A percentile compares a stretch with the other conserved stretches of the same genome.
phyloP scores from a whole-genome alignment of 1,284 basidiomycete genomes.

The Ceratobasidium sp. region DNA sequence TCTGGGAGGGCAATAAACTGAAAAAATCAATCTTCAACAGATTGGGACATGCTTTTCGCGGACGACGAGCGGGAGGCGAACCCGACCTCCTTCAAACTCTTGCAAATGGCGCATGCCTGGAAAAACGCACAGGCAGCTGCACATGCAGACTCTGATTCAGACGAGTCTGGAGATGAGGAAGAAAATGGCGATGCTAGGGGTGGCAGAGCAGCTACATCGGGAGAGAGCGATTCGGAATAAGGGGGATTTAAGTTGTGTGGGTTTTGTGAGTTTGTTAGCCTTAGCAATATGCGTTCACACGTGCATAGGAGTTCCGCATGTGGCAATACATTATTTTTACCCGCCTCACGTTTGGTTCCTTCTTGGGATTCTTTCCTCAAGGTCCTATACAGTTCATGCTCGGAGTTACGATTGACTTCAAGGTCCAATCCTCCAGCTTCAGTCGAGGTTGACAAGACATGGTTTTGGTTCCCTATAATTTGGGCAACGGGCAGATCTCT shows the following conservation, averaged over 20 bases:
- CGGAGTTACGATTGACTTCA: constrained; percentile 34
- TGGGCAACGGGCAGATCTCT: not conserved
- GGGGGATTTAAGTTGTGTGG: no score
- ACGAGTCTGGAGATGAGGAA: constrained; percentile 46
- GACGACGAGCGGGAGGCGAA: constrained; percentile 94
- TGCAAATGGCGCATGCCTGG: constrained; percentile 95
- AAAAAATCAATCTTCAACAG: constrained; percentile 57
- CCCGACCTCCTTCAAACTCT: constrained; percentile 91
- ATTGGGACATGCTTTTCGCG: constrained; percentile 94
- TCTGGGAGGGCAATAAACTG: not conserved
- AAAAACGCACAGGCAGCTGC: constrained; percentile 58
- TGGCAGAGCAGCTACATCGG: constrained; percentile 10
- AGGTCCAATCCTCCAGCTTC: not conserved
- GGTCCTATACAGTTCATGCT: constrained; percentile 22
- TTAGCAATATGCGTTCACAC: not conserved
- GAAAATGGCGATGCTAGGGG: constrained; percentile 43
- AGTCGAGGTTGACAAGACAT: not conserved
- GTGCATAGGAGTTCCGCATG: not conserved
- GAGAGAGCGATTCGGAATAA: constrained; percentile 19
- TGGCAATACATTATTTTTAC: not conserved
- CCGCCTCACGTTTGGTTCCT: not conserved
- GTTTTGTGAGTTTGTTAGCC: not conserved
- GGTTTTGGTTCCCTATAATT: not conserved
- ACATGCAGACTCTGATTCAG: constrained; percentile 48
- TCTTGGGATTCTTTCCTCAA: not conserved